A percentile compares a stretch with the other conserved stretches of the same genome.
Evolutionary conservation across 148 eudicot genomes (phyloP).

Genomic region (Rhododendron vialii): DNA sequence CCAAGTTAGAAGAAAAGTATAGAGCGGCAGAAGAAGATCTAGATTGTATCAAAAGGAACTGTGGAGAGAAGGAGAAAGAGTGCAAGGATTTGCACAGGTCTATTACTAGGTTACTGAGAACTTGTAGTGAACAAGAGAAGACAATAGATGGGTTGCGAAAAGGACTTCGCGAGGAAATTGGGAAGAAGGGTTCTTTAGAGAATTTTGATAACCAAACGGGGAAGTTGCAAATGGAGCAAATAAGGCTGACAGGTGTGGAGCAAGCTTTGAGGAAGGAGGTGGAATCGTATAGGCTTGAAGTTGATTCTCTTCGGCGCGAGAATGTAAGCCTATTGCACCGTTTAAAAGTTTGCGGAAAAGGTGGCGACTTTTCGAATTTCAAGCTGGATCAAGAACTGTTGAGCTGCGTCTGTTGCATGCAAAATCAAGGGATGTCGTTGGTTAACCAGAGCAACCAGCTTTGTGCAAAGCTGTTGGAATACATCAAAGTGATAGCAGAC

Average conservation of each 20-base stretch:
- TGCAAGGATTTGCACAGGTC: slow-evolving; percentile 72
- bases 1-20: slow-evolving; percentile 51
- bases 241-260: slow-evolving; percentile 77
- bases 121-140: slow-evolving; percentile 81
- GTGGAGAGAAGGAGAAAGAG: slow-evolving; percentile 62
- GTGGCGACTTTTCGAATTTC: slow-evolving; percentile 43
- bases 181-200: slow-evolving; percentile 36
- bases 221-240: slow-evolving; percentile 71
- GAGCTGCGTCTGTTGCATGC: slow-evolving; percentile 52
- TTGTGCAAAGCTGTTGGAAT: slow-evolving; percentile 57
- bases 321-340: slow-evolving; percentile 72
- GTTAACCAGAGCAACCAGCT: slow-evolving; percentile 54
- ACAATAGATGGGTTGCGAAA: slow-evolving; percentile 69
- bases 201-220: slow-evolving; percentile 50
- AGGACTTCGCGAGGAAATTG: slow-evolving; percentile 49
- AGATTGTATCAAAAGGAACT: slow-evolving; percentile 46
- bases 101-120: slow-evolving; percentile 52
- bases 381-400: slow-evolving; percentile 71
- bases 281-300: slow-evolving; percentile 58
- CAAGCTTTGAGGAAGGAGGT: slow-evolving; percentile 70
- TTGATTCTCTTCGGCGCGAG: slow-evolving; percentile 72
- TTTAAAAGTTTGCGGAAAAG: slow-evolving; percentile 46
- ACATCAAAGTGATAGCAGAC: slow-evolving; percentile 43
- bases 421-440: slow-evolving; percentile 55
- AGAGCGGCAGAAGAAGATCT: slow-evolving; percentile 59